phyloP scores from a whole-genome alignment of 129 eudicot species.

The Arctium minus region DNA sequence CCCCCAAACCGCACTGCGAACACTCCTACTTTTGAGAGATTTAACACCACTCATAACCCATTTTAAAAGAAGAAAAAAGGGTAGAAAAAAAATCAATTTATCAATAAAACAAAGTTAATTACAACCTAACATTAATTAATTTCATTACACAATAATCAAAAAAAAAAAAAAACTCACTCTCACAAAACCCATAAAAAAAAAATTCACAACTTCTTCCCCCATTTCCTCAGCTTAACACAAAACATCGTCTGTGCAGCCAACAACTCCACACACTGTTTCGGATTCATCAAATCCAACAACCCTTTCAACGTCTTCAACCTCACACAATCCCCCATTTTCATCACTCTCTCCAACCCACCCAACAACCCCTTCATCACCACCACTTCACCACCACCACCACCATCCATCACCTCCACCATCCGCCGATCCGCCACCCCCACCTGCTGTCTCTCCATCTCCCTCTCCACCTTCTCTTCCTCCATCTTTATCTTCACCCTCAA shows the following conservation, averaged over 20 bases:
- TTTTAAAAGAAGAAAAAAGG: neutral
- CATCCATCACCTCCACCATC: slow-evolving; percentile 49
- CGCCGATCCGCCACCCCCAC: slow-evolving; percentile 54
- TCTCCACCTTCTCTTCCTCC: slow-evolving; percentile 80
- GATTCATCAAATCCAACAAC: slow-evolving; percentile 58
- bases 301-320: slow-evolving; percentile 73
- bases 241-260: slow-evolving; percentile 59
- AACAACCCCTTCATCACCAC: slow-evolving; percentile 39
- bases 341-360: slow-evolving; percentile 58
- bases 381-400: slow-evolving; percentile 3
- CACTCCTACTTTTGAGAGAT: no score
- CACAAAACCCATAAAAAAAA: neutral
- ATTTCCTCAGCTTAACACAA: slow-evolving; percentile 52
- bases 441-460: slow-evolving; percentile 83
- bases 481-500: slow-evolving; percentile 44
- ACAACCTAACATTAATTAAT: neutral
- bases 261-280: slow-evolving; percentile 56
- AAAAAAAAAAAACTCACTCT: no score
- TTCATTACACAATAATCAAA: no score
- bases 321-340: slow-evolving; percentile 83
- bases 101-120: neutral
- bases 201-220: slow-evolving; percentile 30
- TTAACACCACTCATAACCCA: neutral
- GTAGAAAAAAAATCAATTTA: neutral
- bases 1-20: no score